Evolutionary conservation across 139 green algal species (phyloP).

Genomic region (Chlorella sp.): DNA sequence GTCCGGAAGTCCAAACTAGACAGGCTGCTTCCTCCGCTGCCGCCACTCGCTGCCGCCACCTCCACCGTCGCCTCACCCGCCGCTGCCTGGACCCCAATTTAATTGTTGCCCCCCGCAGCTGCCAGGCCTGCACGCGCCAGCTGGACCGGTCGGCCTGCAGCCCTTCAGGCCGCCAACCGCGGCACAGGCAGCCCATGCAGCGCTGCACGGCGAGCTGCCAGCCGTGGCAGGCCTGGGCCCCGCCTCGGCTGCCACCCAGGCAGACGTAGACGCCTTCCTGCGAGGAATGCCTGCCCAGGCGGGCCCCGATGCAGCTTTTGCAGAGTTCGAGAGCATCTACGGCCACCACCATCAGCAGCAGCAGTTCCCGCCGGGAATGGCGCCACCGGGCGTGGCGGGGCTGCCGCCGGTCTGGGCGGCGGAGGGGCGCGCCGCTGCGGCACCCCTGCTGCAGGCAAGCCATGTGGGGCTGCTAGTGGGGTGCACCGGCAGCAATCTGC

Average conservation of each 20-base stretch:
- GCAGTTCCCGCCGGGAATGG: neutral
- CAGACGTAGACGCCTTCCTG: constrained; percentile 35
- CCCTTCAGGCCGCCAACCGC: constrained; percentile 31
- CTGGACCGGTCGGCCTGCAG: neutral
- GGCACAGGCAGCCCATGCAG: constrained; percentile 32
- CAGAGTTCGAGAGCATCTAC: constrained; percentile 56
- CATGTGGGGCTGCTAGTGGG: neutral
- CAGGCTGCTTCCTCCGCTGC: neutral
- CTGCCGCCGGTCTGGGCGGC: neutral
- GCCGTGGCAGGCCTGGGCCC: constrained; percentile 38
- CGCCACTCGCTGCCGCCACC: neutral
- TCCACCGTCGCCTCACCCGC: neutral
- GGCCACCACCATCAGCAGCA: neutral
- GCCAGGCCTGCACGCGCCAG: neutral
- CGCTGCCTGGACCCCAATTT: too few relatives aligned
- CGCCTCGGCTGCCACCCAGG: neutral
- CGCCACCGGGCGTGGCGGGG: neutral
- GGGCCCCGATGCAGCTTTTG: neutral
- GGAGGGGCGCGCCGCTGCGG: neutral
- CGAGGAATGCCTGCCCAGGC: neutral
- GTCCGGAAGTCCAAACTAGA: neutral
- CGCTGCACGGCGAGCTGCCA: constrained; percentile 15
- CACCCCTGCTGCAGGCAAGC: constrained; percentile 38
- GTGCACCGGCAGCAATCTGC: neutral
- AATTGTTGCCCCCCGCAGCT: constrained; percentile 16